Base-by-base conservation (phyloP, 192 early-diverging fungal genomes). In the Diversispora eburnea region DNA sequence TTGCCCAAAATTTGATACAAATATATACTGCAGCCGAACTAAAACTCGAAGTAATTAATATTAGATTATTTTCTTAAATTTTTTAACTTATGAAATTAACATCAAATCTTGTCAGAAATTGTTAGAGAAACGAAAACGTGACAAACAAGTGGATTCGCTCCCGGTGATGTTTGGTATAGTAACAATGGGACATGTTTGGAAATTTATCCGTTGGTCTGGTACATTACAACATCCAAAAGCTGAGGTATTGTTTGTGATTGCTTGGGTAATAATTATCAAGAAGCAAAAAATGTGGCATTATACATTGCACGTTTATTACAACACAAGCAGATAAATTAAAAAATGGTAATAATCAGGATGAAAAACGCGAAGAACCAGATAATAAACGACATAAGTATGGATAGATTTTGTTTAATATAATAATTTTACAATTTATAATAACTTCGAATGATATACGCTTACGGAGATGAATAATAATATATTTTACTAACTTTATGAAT, bases 1-100 rank as follows among this genome's bases (percentile, higher is more conserved):
- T 73, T 33, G 49, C 72, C 4, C 58, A 73, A 73, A 73, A 73
- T 73, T 52, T 73, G 15, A 46, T 73, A 47, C 72, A 73, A 48
- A 9, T 73, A 1, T 64, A 73, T 52, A 61, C 42, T 73, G 72
- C 72, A 52, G 58, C 10, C 6, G 72, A 73, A 59, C 45, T 73
- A 73, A 63, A 33, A 42, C 3, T 12, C 47, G 9, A 25, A 54
- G 9, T 15, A n/a, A 45, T 39, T 72, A 9, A 41, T 17, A 12
- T 72, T 72, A 47, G 19, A 6, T 57, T 39, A 22, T 25, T 22
- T 46, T 25, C 33, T 72, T 8, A 43, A 20, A 20, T 41, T 60
- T 59, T 33, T 60, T 41, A 70, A 56, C 56, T 48, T 4, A 19
- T 70, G 17, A 45, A 19, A 51, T 46, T 67, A 67, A 49, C 66